These are phyloP conservation scores for Moelleriella libera DNA, from an alignment of 2,329 filamentous ascomycete species.

Conservation along the genomic window DNA sequence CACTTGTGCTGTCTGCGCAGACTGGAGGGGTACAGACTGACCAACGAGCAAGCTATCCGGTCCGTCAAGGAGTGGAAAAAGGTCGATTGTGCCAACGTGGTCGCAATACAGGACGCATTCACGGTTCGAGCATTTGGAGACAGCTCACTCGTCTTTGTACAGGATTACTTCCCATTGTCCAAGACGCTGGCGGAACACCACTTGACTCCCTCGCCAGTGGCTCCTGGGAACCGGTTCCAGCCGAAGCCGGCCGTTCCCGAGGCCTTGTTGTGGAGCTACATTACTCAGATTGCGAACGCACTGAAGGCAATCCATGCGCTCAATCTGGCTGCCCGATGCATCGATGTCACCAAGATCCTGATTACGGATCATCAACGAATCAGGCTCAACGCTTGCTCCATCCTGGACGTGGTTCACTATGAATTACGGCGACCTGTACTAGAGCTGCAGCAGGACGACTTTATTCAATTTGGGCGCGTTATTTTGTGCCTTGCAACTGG, in stretches of 20 bases:
- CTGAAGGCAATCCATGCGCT: constrained; percentile 72
- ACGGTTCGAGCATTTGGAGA: constrained; percentile 88
- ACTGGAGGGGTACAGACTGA: constrained; percentile 78
- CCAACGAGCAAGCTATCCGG: constrained; percentile 77
- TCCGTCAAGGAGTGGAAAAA: constrained; percentile 82
- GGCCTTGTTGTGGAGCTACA: constrained; percentile 75
- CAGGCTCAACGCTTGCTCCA: constrained; percentile 73
- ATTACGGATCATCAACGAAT: constrained; percentile 84
- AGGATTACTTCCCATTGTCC: constrained; percentile 81
- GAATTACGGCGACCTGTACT: constrained; percentile 53
- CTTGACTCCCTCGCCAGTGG: constrained; percentile 28
- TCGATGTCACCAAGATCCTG: constrained; percentile 80
- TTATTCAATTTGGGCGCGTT: constrained; percentile 70
- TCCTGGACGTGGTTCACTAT: constrained; percentile 79
- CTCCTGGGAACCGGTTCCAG: constrained; percentile 28
- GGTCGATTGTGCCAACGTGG: constrained; percentile 67
- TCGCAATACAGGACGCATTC: constrained; percentile 82
- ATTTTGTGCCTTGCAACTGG: constrained; percentile 72
- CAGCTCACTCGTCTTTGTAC: constrained; percentile 86
- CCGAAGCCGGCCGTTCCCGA: constrained; percentile 45
- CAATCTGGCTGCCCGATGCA: constrained; percentile 70
- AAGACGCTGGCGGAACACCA: constrained; percentile 83
- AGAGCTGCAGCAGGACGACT: constrained; percentile 79
- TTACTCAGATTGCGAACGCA: constrained; percentile 81
- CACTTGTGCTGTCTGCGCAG: constrained; percentile 77